Conservation (phyloP, 1,284 basidiomycete genomes). For the Leccinum ponderosum region DNA sequence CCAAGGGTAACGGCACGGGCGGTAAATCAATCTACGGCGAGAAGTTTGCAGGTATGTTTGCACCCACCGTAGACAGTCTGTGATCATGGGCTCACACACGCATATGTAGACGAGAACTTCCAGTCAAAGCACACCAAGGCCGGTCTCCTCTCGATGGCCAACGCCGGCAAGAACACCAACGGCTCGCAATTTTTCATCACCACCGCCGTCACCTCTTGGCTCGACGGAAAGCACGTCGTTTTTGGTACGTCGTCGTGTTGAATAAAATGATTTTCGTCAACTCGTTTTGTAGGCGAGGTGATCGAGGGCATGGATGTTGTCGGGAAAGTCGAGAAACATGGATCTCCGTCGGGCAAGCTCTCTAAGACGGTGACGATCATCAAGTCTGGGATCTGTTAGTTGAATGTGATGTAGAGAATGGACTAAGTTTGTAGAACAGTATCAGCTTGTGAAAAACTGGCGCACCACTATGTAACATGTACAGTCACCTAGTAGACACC, state of each 20-base stretch:
- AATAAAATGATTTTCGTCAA: neutral
- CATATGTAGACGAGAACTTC: conserved; percentile 81
- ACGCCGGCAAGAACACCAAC: conserved; percentile 68
- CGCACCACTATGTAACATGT: neutral
- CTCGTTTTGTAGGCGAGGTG: conserved; percentile 51
- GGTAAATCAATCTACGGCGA: conserved; percentile 92
- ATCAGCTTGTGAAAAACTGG: neutral
- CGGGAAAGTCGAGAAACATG: conserved; percentile 60
- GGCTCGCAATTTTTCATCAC: conserved; percentile 69
- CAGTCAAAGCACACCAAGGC: conserved; percentile 74
- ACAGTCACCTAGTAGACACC: neutral
- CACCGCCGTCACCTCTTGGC: conserved; percentile 68
- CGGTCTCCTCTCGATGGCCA: conserved; percentile 93
- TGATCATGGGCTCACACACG: neutral
- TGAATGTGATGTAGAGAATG: neutral
- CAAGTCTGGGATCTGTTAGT: conserved; percentile 51
- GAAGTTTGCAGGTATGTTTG: conserved; percentile 49
- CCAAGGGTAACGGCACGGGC: conserved; percentile 79
- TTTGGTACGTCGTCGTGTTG: conserved; percentile 55
- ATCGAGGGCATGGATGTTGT: conserved; percentile 63
- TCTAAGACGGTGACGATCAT: conserved; percentile 51
- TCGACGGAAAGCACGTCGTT: conserved; percentile 80
- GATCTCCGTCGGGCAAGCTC: conserved; percentile 51
- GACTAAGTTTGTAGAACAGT: neutral
- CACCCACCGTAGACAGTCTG: neutral